Conservation (phyloP, 1,139 yeast species). For the Taiozyma sp. region DNA sequence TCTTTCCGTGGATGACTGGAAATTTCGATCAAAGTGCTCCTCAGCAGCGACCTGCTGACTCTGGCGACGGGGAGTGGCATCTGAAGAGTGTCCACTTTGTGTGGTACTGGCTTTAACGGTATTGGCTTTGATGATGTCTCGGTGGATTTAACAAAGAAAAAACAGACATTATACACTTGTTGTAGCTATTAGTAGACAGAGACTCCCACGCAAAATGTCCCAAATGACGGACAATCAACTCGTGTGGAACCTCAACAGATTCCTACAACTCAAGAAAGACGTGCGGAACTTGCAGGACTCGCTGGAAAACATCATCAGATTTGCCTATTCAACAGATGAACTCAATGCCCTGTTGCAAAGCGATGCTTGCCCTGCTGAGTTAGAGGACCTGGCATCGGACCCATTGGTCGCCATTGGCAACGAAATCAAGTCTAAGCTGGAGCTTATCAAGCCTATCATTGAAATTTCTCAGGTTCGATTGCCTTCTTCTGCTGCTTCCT, state of each 20-base stretch:
- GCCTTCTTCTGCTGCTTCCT: neutral
- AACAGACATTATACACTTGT: too few species aligned
- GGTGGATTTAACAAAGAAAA: too few species aligned
- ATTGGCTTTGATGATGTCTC: too few species aligned
- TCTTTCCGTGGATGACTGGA: neutral
- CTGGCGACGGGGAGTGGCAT: neutral
- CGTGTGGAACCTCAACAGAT: neutral
- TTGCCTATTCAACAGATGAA: constrained; percentile 1
- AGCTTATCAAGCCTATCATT: neutral
- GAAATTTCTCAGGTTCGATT: neutral
- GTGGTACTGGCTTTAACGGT: too few species aligned
- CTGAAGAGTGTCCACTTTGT: neutral
- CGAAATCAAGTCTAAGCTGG: neutral
- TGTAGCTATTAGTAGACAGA: too few species aligned
- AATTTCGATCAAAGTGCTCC: neutral
- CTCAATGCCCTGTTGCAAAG: neutral
- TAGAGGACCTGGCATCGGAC: constrained; percentile 1
- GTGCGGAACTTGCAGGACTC: constrained; percentile 4
- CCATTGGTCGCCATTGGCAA: neutral
- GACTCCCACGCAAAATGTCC: neutral
- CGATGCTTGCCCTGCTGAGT: neutral
- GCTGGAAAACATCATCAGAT: constrained; percentile 2
- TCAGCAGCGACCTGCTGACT: neutral
- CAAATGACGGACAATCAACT: neutral
- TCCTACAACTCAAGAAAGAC: constrained; percentile 3